Conservation (phyloP, 768 basidiomycete genomes). For the Panaeolus cyanescens region DNA sequence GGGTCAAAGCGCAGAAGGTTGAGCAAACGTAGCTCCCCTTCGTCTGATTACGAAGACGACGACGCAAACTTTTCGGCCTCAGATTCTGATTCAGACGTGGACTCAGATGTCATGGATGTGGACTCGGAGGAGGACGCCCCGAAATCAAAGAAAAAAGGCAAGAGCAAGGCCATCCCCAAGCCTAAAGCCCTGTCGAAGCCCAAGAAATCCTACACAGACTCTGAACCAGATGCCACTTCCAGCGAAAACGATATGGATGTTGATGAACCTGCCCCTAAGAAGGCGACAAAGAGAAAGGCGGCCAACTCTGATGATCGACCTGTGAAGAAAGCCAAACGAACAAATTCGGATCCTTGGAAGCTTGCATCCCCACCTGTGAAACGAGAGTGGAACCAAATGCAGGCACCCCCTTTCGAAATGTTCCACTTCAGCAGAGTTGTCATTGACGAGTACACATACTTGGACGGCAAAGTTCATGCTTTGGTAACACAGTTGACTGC, state of each 20-base stretch:
- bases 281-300: slow-evolving; percentile 40
- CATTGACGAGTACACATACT: slow-evolving; percentile 94
- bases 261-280: slow-evolving; percentile 43
- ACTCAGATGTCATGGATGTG: background rate
- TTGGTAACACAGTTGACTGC: slow-evolving; percentile 77
- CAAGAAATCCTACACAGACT: slow-evolving; percentile 11
- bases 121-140: slow-evolving; percentile 16
- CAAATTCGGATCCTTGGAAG: slow-evolving; percentile 78
- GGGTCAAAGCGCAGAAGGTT: slow-evolving; percentile 17
- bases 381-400: slow-evolving; percentile 78
- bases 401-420: slow-evolving; percentile 85
- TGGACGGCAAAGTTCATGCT: slow-evolving; percentile 77
- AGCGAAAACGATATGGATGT: slow-evolving; percentile 53
- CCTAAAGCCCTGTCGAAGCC: slow-evolving; percentile 19
- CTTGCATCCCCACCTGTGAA: slow-evolving; percentile 61
- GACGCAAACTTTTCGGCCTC: slow-evolving; percentile 33
- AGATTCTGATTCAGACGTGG: slow-evolving; percentile 27
- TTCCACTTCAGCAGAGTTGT: slow-evolving; percentile 90
- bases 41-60: slow-evolving; percentile 44
- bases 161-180: slow-evolving; percentile 29
- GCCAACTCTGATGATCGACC: slow-evolving; percentile 36
- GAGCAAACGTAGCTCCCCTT: slow-evolving; percentile 26
- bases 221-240: slow-evolving; percentile 23
- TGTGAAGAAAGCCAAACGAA: slow-evolving; percentile 61
- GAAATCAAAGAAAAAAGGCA: slow-evolving; percentile 25